Percentiles rank a stretch among this genome's conserved stretches.
Conservation (phyloP, 2,329 filamentous ascomycete species). For the Sodiomyces alkalinus region DNA sequence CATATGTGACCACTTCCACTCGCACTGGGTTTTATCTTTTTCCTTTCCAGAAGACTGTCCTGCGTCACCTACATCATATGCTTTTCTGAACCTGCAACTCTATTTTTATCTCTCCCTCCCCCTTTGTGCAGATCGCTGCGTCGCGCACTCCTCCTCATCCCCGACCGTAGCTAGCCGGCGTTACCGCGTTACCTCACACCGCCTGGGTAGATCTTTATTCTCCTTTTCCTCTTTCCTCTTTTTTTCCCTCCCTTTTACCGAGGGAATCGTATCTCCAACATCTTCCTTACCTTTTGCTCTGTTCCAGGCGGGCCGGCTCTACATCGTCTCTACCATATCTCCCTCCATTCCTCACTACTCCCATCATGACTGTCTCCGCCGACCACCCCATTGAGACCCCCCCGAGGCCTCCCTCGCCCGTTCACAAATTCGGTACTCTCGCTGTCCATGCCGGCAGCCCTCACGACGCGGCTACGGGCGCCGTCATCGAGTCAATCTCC, state of each 20-base stretch:
- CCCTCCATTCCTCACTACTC: constrained; percentile 3
- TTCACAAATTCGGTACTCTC: constrained; percentile 76
- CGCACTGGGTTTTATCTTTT: too few species aligned
- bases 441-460: constrained; percentile 89
- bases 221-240: background rate
- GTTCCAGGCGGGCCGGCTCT: background rate
- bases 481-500: constrained; percentile 92
- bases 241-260: background rate
- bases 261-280: too few species aligned
- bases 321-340: background rate
- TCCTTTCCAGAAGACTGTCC: too few species aligned
- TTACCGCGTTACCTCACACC: too few species aligned
- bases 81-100: too few species aligned
- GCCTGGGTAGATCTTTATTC: background rate
- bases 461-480: constrained; percentile 81
- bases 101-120: too few species aligned
- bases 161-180: too few species aligned
- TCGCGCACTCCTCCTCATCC: too few species aligned
- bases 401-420: constrained; percentile 37
- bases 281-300: too few species aligned
- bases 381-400: constrained; percentile 17
- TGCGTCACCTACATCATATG: too few species aligned
- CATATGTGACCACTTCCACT: too few species aligned
- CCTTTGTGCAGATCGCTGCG: too few species aligned
- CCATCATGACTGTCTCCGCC: constrained; percentile 14